Evolutionary conservation across 441 rosid species (phyloP).

Genomic region (Theobroma grandiflorum): DNA sequence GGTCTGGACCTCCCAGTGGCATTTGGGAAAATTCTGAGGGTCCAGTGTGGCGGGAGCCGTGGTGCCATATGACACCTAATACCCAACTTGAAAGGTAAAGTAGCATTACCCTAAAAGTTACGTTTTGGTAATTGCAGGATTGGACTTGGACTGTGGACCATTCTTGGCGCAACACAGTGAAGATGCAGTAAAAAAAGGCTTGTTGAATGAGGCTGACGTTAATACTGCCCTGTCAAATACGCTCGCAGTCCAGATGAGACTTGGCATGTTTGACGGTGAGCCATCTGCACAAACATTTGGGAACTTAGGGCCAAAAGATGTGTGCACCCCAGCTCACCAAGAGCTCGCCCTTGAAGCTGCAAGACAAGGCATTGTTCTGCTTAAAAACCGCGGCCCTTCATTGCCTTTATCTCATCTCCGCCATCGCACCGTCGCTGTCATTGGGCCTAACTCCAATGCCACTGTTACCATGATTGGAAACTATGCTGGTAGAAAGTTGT

Average conservation of each 20-base stretch:
- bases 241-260: conserved; percentile 81
- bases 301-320: conserved; percentile 65
- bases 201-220: conserved; percentile 62
- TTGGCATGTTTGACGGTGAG: conserved; percentile 89
- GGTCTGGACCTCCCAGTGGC: no score
- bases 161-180: conserved; percentile 57
- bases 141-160: conserved; percentile 92
- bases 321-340: conserved; percentile 80
- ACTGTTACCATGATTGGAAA: conserved; percentile 90
- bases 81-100: neutral
- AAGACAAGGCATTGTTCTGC: conserved; percentile 89
- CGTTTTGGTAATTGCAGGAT: conserved; percentile 51
- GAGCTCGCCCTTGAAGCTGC: conserved; percentile 93
- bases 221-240: conserved; percentile 68
- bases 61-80: neutral
- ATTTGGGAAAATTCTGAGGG: no score
- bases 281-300: conserved; percentile 68
- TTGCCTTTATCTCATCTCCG: conserved; percentile 68
- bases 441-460: conserved; percentile 84
- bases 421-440: conserved; percentile 68
- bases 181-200: conserved; percentile 52
- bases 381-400: conserved; percentile 62
- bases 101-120: neutral
- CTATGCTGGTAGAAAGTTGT: conserved; percentile 65
- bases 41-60: no score